Base-by-base conservation (phyloP, 768 basidiomycete genomes). In the Lentinula edodes region DNA sequence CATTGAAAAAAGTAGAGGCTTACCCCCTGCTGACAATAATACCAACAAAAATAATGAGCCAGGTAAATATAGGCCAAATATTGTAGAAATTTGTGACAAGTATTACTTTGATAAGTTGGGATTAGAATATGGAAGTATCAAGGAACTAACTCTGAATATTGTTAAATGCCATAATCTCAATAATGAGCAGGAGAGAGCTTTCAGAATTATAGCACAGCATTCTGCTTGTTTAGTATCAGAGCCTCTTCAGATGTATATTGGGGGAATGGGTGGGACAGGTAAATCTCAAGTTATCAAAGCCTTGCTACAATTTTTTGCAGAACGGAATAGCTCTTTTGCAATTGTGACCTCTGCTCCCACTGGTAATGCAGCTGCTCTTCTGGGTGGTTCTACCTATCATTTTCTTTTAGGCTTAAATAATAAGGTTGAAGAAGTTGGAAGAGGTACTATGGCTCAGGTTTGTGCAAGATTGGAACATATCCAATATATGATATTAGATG, bases 311-410 rank as follows among this genome's bases (percentile, higher is more conserved):
- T 66, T 66, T 34, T 65, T 65, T 39, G 13, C 6, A 1, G 5
- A 7, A 42, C 1, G 50, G 10, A 38, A 57, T 10, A n/a, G 63
- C 41, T 6, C 36, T 28, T 20, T 51, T 16, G 23, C 42, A 1
- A 53, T 65, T 20, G 18, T 58, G 7, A 12, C 46, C 16, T 32
- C 60, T 5, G 66, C 66, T 6, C 61, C 63, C 5, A 67, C 63
- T 10, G 72, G 70, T 0, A 61, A 60, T 16, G 69, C 70, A 7
- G 71, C 70, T 6, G 63, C 61, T 1, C 28, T 67, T 2, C 15
- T 73, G 0, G 64, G 60, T 10, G 72, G 72, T 2, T 65, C 66
- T 0, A 73, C 72, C 0, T 70, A 70, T 43, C 69, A 73, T 63
- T 63, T 61, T 6, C 48, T 70, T 0, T 63, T 74, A 5, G 65